Evolutionary conservation across 2,329 filamentous ascomycete species (phyloP).

Genomic region (Phaeosphaeriaceae sp.): DNA sequence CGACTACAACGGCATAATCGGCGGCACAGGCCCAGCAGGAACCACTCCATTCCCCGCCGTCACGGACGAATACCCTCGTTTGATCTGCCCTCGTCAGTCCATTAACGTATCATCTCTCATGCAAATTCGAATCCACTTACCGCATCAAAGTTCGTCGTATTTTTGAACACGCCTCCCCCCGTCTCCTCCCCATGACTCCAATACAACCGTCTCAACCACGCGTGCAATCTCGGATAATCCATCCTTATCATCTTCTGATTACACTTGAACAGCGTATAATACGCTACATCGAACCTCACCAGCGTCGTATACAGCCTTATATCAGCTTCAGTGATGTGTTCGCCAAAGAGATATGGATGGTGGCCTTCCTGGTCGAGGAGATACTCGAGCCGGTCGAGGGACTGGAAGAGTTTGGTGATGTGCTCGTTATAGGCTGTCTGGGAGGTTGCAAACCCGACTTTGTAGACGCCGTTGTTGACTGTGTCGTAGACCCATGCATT

Average conservation of each 20-base stretch:
- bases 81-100: constrained; percentile 31
- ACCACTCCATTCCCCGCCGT: constrained; percentile 30
- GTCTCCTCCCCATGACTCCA: constrained; percentile 65
- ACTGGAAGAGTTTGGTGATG: constrained; percentile 74
- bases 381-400: constrained; percentile 77
- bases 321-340: constrained; percentile 58
- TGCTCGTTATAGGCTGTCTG: constrained; percentile 83
- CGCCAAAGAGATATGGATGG: constrained; percentile 76
- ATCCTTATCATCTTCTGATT: constrained; percentile 84
- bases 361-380: constrained; percentile 64
- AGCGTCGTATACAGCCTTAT: constrained; percentile 63
- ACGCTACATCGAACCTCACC: constrained; percentile 62
- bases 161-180: constrained; percentile 35
- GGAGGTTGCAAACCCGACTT: constrained; percentile 81
- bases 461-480: constrained; percentile 64
- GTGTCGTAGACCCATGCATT: constrained; percentile 80
- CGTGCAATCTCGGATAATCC: constrained; percentile 81
- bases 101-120: no score
- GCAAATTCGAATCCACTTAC: no score
- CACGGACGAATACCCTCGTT: constrained; percentile 36
- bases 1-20: constrained; percentile 24
- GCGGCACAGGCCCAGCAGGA: constrained; percentile 26
- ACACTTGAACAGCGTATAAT: constrained; percentile 70
- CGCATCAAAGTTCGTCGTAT: constrained; percentile 36
- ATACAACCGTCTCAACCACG: constrained; percentile 82